Evolutionary conservation across 345 rosid genomes (phyloP), one percentile per base, ranked within the genome.

Genomic region (Durio zibethinus): DNA sequence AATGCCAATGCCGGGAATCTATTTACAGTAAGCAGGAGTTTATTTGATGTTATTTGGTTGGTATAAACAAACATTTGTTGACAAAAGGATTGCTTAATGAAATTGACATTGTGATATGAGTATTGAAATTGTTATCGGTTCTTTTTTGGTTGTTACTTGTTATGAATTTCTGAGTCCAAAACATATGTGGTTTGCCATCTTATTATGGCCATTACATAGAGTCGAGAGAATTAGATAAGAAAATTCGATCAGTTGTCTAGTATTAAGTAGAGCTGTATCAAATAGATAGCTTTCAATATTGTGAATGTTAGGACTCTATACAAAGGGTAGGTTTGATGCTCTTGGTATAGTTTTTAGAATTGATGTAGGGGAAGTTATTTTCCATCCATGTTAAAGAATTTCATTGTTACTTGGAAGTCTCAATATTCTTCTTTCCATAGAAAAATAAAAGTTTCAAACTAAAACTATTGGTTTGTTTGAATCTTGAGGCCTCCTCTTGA

Each of bases 341-440:
- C 5, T 31, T 71, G 43, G 10, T 33, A 31, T 50, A 10, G 74
- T 71, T 69, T 66, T 16, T 15, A 25, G 16, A 27, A 15, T 8
- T 69, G 25, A 20, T 48, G 1, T 29, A 5, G 50, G 27, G 16
- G 35, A 35, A 15, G 36, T 69, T 69, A 15, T 23, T 73, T 21
- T 35, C 21, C 7, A n/a, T 56, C 4, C 21, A 54, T 73, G 50
- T 38, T 56, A 53, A 15, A 54, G 33, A 56, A 36, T 73, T 53
- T 73, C 76, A 73, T n/a, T 56, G 25, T 73, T 36, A 36, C 64
- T 56, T 53, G 47, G 76, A 72, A 72, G 62, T 53, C 18, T 54
- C 21, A 10, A 35, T 21, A 11, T n/a, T 73, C 7, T 36, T 16
- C 36, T n/a, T 42, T 69, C 29, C 50, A 36, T 54, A 23, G 64